Conservation (phyloP, 2,329 filamentous ascomycete species). For the Pseudogymnoascus sp. region DNA sequence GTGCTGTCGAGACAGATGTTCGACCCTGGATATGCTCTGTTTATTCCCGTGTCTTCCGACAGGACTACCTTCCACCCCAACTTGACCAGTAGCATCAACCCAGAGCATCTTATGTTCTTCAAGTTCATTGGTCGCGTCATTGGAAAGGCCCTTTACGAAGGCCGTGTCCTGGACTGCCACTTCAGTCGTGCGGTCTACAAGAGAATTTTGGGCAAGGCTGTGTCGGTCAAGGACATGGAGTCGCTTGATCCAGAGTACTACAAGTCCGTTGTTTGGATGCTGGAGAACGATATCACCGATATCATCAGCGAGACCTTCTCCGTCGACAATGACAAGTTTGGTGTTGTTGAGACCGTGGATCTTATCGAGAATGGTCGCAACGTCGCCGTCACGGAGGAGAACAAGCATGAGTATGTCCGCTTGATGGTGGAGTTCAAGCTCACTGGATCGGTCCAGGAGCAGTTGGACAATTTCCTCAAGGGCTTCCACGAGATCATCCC, state of each 20-base stretch:
- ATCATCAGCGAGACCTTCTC: slow-evolving; percentile 96
- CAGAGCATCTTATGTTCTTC: slow-evolving; percentile 95
- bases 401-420: slow-evolving; percentile 96
- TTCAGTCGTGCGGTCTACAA: slow-evolving; percentile 99
- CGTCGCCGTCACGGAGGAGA: slow-evolving; percentile 90
- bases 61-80: slow-evolving; percentile 98
- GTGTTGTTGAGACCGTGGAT: slow-evolving; percentile 79
- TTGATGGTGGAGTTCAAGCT: slow-evolving; percentile 91
- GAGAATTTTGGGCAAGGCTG: slow-evolving; percentile 86
- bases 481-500: slow-evolving; percentile 98
- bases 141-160: slow-evolving; percentile 95
- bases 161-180: slow-evolving; percentile 92
- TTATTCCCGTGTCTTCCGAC: slow-evolving; percentile 93
- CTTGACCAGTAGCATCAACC: slow-evolving; percentile 85
- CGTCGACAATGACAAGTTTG: slow-evolving; percentile 88
- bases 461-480: slow-evolving; percentile 87
- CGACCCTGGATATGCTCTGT: slow-evolving; percentile 93
- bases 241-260: slow-evolving; percentile 98
- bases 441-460: slow-evolving; percentile 83
- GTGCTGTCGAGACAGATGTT: slow-evolving; percentile 98
- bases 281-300: slow-evolving; percentile 97
- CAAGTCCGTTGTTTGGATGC: slow-evolving; percentile 97
- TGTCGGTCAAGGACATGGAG: slow-evolving; percentile 99
- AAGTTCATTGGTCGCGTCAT: slow-evolving; percentile 99
- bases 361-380: slow-evolving; percentile 82